Evolutionary conservation across 306 rosid genomes (phyloP), one percentile per base, ranked within the genome.

Genomic region (Corylus avellana): DNA sequence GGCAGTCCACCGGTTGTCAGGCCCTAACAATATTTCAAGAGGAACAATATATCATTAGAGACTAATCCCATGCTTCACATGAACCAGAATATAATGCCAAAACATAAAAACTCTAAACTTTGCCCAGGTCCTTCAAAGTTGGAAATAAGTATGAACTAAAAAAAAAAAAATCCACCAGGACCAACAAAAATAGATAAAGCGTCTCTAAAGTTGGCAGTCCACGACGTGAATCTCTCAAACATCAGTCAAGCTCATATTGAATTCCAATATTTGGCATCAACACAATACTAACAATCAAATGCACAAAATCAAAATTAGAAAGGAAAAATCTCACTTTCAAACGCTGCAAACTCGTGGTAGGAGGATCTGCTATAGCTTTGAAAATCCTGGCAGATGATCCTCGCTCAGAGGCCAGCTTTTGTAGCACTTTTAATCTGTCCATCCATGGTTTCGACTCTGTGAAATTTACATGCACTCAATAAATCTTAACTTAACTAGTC

Each of bases 331-430:
- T 44, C 25, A 92, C 99, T 97, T 95, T 95, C 92, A 95, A 88
- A 55, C 99, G 97, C 85, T 93, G 97, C 91, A 91, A 88, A 87
- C 98, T 95, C 0, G 99, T 95, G 18, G 98, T 95, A 20, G 98
- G 99, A 50, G 99, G 99, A 86, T 95, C 99, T 55, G 99, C 99
- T 85, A 95, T 83, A 77, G 99, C 97, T 83, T 90, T 95, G 86
- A 95, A 95, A 77, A 95, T 95, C 85, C 62, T 88, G 22, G 98
- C 94, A 0, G 94, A 88, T 3, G 91, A 90, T 1, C 89, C 89
- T 61, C 82, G 80, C 10, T 76, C 76, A 18, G 98, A 86, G 25
- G 93, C 88, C 77, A 83, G 74, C 49, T 89, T 80, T 76, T 89
- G 91, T 74, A 93, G 12, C 58, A 93, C 87, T 32, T 25, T 77